Evolutionary conservation across 2,329 filamentous ascomycete species (phyloP), one percentile per base, ranked within the genome.

Genomic region (Myriosclerotinia duriaeana): DNA sequence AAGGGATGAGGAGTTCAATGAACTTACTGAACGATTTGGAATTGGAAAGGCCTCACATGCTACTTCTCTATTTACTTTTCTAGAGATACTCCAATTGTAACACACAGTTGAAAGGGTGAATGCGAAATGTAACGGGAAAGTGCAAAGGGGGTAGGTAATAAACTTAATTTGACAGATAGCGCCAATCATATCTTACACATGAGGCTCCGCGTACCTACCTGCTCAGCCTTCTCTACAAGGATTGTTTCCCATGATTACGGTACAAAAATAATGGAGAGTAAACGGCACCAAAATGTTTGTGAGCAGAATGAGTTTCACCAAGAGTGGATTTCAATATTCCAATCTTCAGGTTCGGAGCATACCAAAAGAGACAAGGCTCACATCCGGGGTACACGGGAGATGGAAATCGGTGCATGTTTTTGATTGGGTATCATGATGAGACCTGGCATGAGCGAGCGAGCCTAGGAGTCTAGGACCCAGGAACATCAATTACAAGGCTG

Each of bases 401-500:
- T 38, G 26, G 36, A n/a, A 42, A 65, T 26, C 22, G 36, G 20
- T 60, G 22, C 54, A 52, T 65, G 17, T 30, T 53, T 67, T 46
- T 63, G 34, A 67, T 67, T 64, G 65, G 65, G 65, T 67, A 64
- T 67, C 60, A 34, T 46, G 17, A 11, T 44, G 20, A 26, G 34
- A 50, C 50, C 36, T 48, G 22, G 54, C 54, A 53, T 30, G 3
- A 44, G 54, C 15, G 26, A 26, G 26, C 38, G n/a, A n/a, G n/a
- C n/a, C n/a, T n/a, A n/a, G n/a, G n/a, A n/a, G n/a, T n/a, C 30
- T 44, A 22, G n/a, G 22, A 17, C 36, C 44, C 30, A 11, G 58
- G 38, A 20, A 34, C 38, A 61, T n/a, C 30, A 40, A 50, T 61
- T 26, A 61, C 54, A 65, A 67, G 42, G 54, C 53, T 68, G 30